Percentiles rank a stretch among this genome's conserved stretches.
These are phyloP conservation scores for Purpureocillium takamizusanense DNA, from an alignment of 2,329 filamentous ascomycete genomes.

Conservation along the genomic window DNA sequence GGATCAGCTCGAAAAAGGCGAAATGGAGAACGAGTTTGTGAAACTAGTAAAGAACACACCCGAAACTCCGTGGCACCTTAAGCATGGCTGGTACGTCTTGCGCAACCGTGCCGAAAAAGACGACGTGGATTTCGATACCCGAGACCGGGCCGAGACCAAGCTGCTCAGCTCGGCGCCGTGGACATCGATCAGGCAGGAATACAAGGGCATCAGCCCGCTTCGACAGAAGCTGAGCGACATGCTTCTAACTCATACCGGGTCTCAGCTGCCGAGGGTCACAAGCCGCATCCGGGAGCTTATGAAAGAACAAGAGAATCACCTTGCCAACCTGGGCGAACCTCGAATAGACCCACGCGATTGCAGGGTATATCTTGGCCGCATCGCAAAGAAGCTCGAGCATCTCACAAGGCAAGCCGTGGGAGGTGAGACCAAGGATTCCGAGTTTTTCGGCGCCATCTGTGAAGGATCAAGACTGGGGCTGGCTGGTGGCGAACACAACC, in stretches of 20 bases:
- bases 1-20: slow-evolving; percentile 23
- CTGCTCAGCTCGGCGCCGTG: slow-evolving; percentile 36
- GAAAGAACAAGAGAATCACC: not conserved
- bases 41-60: slow-evolving; percentile 35
- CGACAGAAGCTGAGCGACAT: slow-evolving; percentile 7
- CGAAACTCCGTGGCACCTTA: slow-evolving; percentile 24
- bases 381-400: not conserved
- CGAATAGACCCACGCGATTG: not conserved
- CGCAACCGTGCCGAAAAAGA: slow-evolving; percentile 27
- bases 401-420: not conserved
- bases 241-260: slow-evolving; percentile 3
- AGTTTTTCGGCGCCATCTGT: not conserved
- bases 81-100: slow-evolving; percentile 44
- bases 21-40: slow-evolving; percentile 28
- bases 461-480: not conserved
- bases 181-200: slow-evolving; percentile 15
- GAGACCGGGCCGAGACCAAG: slow-evolving; percentile 24
- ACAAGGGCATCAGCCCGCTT: slow-evolving; percentile 4
- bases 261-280: slow-evolving; percentile 3
- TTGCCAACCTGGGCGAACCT: not conserved
- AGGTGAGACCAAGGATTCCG: not conserved
- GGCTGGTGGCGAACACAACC: not conserved
- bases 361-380: not conserved
- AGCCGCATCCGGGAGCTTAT: slow-evolving; percentile 4
- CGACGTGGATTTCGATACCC: slow-evolving; percentile 17